Conservation (phyloP, 2,329 filamentous ascomycete species). For the Paramyrothecium roridum region DNA sequence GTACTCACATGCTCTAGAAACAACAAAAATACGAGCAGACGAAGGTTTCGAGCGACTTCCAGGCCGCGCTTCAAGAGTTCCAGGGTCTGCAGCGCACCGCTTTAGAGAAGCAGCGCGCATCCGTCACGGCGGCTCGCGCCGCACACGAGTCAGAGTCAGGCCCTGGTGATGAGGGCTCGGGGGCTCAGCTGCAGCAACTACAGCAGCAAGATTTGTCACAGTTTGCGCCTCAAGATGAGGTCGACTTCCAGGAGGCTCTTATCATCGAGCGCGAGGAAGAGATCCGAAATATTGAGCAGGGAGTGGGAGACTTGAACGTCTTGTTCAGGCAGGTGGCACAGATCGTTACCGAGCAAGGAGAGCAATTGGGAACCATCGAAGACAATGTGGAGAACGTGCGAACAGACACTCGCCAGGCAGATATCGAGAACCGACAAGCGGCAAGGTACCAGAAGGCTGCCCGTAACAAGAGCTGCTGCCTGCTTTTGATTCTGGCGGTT, state of each 20-base stretch:
- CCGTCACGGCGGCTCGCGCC: conserved; percentile 76
- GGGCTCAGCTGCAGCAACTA: conserved; percentile 49
- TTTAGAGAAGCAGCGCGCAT: conserved; percentile 88
- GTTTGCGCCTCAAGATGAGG: conserved; percentile 86
- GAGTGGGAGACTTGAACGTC: conserved; percentile 92
- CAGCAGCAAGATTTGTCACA: conserved; percentile 72
- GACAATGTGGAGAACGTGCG: conserved; percentile 84
- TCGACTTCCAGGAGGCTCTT: conserved; percentile 93
- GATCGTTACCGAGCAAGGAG: conserved; percentile 92
- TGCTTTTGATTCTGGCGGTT: conserved; percentile 82
- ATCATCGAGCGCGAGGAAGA: conserved; percentile 96
- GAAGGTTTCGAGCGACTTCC: conserved; percentile 92
- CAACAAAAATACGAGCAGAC: conserved; percentile 96
- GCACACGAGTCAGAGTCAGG: conserved; percentile 64
- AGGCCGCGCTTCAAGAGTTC: conserved; percentile 84
- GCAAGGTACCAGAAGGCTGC: conserved; percentile 94
- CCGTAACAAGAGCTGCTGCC: conserved; percentile 88
- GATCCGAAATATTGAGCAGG: conserved; percentile 96
- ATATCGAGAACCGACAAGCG: conserved; percentile 80
- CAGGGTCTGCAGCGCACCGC: conserved; percentile 86
- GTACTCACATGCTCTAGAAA: conserved; percentile 51
- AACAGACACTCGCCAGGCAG: conserved; percentile 79
- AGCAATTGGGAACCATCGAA: conserved; percentile 80
- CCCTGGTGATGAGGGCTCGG: conserved; percentile 19
- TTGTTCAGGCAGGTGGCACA: conserved; percentile 97